Evolutionary conservation across 192 early-diverging fungal species (phyloP).

Genomic region (Lobulomyces angularis): DNA sequence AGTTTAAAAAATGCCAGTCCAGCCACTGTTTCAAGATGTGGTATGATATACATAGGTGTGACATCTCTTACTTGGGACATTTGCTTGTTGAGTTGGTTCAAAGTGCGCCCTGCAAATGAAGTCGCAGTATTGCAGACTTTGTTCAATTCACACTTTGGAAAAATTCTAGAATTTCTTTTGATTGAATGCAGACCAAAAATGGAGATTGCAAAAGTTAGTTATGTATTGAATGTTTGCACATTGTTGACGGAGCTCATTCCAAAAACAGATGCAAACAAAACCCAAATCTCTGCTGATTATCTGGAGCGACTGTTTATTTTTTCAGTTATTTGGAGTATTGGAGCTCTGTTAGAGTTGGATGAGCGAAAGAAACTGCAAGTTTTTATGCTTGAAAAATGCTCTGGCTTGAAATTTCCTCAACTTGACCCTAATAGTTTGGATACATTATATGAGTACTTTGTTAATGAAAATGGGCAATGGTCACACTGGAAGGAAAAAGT

Average conservation of each 20-base stretch:
- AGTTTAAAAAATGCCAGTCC: constrained; percentile 44
- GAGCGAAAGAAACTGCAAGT: constrained; percentile 49
- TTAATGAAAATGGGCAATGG: constrained; percentile 45
- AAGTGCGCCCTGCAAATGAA: constrained; percentile 31
- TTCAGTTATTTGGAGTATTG: constrained; percentile 44
- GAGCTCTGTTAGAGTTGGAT: constrained; percentile 47
- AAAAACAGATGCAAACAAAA: constrained; percentile 41
- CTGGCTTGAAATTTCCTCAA: constrained; percentile 42
- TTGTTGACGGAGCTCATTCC: constrained; percentile 44
- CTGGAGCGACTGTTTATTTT: constrained; percentile 45
- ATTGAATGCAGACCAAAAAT: constrained; percentile 48
- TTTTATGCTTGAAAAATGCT: constrained; percentile 34
- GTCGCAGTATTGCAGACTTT: constrained; percentile 42
- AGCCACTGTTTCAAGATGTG: constrained; percentile 51
- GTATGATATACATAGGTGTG: constrained; percentile 61
- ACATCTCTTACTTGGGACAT: constrained; percentile 52
- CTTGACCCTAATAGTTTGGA: constrained; percentile 35
- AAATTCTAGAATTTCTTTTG: constrained; percentile 23
- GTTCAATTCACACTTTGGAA: constrained; percentile 35
- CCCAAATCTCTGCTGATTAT: constrained; percentile 31
- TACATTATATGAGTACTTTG: constrained; percentile 52
- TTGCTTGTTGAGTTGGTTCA: constrained; percentile 52
- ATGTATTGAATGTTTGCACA: constrained; percentile 38
- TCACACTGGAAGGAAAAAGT: constrained; percentile 46
- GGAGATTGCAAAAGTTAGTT: constrained; percentile 32